Evolutionary conservation across 2,329 filamentous ascomycete genomes (phyloP).

Genomic region (Bipolaris cookei): DNA sequence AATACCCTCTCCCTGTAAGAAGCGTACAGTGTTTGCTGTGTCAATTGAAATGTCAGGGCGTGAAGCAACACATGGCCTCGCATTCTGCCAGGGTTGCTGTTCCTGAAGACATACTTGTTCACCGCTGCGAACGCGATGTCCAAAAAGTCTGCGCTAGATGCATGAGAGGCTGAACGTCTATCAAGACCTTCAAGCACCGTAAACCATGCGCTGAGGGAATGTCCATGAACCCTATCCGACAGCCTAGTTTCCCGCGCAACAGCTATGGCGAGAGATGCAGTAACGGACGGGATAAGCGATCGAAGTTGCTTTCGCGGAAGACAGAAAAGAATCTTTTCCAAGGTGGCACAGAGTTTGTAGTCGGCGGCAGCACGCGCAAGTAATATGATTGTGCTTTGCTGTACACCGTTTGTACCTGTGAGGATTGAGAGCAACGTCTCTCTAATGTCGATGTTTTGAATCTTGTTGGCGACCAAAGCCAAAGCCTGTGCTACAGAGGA

Average conservation of each 20-base stretch:
- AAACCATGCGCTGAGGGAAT: constrained; percentile 25
- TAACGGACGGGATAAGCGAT: constrained; percentile 15
- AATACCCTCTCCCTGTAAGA: constrained; percentile 5
- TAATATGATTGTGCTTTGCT: not conserved
- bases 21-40: not conserved
- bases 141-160: not conserved
- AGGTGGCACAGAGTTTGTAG: constrained; percentile 1
- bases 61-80: constrained; percentile 6
- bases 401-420: not conserved
- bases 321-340: constrained; percentile 18
- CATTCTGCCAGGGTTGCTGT: not conserved
- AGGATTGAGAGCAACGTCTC: constrained; percentile 11
- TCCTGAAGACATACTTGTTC: constrained; percentile 6
- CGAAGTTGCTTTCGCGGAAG: constrained; percentile 19
- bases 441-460: constrained; percentile 7
- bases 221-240: not conserved
- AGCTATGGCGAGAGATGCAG: constrained; percentile 13
- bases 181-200: constrained; percentile 29
- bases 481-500: constrained; percentile 1
- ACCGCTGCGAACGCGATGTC: constrained; percentile 4
- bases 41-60: constrained; percentile 6
- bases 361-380: constrained; percentile 5
- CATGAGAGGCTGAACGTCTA: not conserved
- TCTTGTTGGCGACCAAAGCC: constrained; percentile 14
- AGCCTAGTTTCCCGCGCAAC: constrained; percentile 1